Evolutionary conservation across 2,329 filamentous ascomycete species (phyloP).

Genomic region (Exophiala xenobiotica): DNA sequence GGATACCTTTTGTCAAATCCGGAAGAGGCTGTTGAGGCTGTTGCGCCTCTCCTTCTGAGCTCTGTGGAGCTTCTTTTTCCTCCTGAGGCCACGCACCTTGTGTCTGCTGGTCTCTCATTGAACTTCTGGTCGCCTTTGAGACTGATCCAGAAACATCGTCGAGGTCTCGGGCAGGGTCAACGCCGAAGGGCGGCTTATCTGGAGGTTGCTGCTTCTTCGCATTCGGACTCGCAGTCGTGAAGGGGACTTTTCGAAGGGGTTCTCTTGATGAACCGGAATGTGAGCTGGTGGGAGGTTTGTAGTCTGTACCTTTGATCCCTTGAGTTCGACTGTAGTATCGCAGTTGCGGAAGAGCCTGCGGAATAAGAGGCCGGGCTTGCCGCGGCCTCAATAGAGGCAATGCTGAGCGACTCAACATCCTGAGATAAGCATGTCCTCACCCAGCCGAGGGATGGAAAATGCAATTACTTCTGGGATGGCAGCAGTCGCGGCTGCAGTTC

Average conservation of each 20-base stretch:
- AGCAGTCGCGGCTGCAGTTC: neutral
- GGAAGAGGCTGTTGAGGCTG: conserved; percentile 68
- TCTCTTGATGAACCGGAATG: conserved; percentile 6
- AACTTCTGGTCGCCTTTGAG: conserved; percentile 14
- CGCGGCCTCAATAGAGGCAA: conserved; percentile 47
- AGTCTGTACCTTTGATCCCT: conserved; percentile 33
- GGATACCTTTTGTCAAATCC: conserved; percentile 90
- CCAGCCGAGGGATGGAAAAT: neutral
- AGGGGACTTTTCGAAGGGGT: conserved; percentile 19
- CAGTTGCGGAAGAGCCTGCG: conserved; percentile 37
- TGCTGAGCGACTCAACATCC: conserved; percentile 47
- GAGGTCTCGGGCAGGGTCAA: conserved; percentile 18
- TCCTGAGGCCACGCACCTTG: neutral
- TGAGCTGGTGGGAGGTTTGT: conserved; percentile 24
- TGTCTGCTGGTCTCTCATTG: conserved; percentile 7
- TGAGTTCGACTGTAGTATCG: conserved; percentile 42
- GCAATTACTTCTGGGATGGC: neutral
- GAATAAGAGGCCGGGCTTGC: conserved; percentile 32
- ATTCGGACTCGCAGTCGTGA: conserved; percentile 5
- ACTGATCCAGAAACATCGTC: conserved; percentile 24
- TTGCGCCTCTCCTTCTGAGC: neutral
- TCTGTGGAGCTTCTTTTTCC: neutral
- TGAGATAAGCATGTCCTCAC: conserved; percentile 22
- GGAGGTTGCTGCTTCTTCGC: conserved; percentile 7
- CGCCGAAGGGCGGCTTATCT: conserved; percentile 14